These are phyloP conservation scores for Ogataea wickerhamii DNA, from an alignment of 805 yeast genomes.

Conservation along the genomic window DNA sequence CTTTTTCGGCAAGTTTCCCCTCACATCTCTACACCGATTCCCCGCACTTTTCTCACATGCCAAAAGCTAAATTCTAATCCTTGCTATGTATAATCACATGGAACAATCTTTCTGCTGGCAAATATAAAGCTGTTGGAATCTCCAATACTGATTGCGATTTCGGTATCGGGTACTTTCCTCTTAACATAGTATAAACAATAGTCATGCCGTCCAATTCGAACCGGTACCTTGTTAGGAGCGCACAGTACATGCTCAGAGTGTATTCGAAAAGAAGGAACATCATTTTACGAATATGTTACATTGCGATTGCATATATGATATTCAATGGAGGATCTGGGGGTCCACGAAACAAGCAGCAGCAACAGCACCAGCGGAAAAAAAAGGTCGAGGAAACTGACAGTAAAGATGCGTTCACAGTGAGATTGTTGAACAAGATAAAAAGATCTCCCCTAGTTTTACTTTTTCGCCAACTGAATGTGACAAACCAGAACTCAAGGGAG, in stretches of 20 bases:
- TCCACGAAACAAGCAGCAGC: background rate
- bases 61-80: too few species aligned
- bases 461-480: slow-evolving; percentile 15
- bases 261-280: slow-evolving; percentile 22
- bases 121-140: too few species aligned
- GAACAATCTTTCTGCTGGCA: too few species aligned
- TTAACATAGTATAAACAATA: too few species aligned
- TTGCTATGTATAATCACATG: too few species aligned
- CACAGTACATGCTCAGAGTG: slow-evolving; percentile 12
- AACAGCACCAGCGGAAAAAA: background rate
- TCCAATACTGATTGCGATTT: too few species aligned
- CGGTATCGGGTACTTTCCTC: too few species aligned
- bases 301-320: slow-evolving; percentile 22
- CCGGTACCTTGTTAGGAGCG: slow-evolving; percentile 12
- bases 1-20: too few species aligned
- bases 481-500: slow-evolving; percentile 9
- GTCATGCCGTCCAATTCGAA: slow-evolving; percentile 1
- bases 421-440: slow-evolving; percentile 5
- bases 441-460: slow-evolving; percentile 19
- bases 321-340: slow-evolving; percentile 26
- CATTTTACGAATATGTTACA: slow-evolving; percentile 23
- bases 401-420: slow-evolving; percentile 1
- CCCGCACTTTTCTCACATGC: slow-evolving; percentile 5
- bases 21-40: slow-evolving; percentile 5
- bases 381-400: background rate